phyloP scores from a whole-genome alignment of 768 basidiomycete species.

The Tephrocybe sp. region DNA sequence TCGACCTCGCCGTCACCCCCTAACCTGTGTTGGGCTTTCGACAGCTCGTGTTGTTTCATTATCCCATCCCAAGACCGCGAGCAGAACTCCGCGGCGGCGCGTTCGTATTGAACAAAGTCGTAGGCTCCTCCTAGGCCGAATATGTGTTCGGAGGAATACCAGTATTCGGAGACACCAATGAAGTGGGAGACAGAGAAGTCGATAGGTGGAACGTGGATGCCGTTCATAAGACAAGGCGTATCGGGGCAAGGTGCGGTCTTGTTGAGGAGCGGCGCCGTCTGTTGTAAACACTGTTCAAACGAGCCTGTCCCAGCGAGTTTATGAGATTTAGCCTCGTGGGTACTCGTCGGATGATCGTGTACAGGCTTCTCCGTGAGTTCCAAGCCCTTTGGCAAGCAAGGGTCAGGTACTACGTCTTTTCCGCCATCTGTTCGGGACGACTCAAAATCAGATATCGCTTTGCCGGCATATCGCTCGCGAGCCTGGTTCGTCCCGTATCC shows the following conservation, averaged over 20 bases:
- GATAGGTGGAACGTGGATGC: slow-evolving; percentile 90
- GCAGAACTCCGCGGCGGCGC: slow-evolving; percentile 87
- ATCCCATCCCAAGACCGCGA: slow-evolving; percentile 77
- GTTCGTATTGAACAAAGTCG: slow-evolving; percentile 95
- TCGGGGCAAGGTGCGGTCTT: slow-evolving; percentile 82
- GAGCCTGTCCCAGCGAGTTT: slow-evolving; percentile 84
- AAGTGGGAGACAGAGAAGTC: slow-evolving; percentile 93
- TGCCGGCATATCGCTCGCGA: slow-evolving; percentile 86
- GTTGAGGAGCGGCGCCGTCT: slow-evolving; percentile 79
- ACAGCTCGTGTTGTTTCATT: slow-evolving; percentile 61
- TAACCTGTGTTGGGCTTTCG: slow-evolving; percentile 44
- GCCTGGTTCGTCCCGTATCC: slow-evolving; percentile 98
- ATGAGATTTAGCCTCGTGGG: slow-evolving; percentile 53
- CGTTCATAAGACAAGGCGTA: slow-evolving; percentile 89
- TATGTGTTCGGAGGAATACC: slow-evolving; percentile 98
- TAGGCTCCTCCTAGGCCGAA: slow-evolving; percentile 94
- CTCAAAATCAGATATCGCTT: slow-evolving; percentile 61
- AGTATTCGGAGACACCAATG: slow-evolving; percentile 98
- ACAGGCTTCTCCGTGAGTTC: slow-evolving; percentile 57
- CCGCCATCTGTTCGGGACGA: slow-evolving; percentile 27
- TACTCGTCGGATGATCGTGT: slow-evolving; percentile 34
- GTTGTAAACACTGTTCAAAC: slow-evolving; percentile 78
- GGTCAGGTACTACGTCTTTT: slow-evolving; percentile 63
- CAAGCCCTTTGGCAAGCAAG: slow-evolving; percentile 85
- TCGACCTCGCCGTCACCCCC: slow-evolving; percentile 69